These are phyloP conservation scores for Chalaropsis thielavioides DNA, from an alignment of 2,329 filamentous ascomycete species.

Conservation along the genomic window DNA sequence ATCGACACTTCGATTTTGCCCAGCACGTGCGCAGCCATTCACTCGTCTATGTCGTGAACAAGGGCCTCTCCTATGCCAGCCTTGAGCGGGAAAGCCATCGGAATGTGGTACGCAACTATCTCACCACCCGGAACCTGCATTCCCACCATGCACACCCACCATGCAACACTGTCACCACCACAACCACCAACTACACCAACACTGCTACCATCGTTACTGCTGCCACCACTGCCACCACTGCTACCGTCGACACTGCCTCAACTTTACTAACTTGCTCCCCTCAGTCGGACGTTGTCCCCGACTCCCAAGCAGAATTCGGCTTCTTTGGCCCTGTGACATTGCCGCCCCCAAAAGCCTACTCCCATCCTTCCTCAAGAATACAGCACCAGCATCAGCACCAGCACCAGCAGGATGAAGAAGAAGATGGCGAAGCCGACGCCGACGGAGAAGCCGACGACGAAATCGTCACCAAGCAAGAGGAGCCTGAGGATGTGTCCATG, in stretches of 20 bases:
- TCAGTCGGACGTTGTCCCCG: not conserved
- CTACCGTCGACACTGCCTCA: not conserved
- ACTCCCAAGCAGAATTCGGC: slow-evolving; percentile 24
- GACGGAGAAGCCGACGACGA: slow-evolving; percentile 17
- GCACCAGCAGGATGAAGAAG: slow-evolving; percentile 18
- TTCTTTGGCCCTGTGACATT: slow-evolving; percentile 38
- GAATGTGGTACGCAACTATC: slow-evolving; percentile 32
- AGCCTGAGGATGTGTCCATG: slow-evolving; percentile 15
- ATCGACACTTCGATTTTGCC: slow-evolving; percentile 49
- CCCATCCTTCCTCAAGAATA: slow-evolving; percentile 1
- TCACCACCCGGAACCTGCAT: not conserved
- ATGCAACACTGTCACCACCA: not conserved
- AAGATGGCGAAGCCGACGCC: slow-evolving; percentile 27
- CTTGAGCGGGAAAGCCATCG: slow-evolving; percentile 41
- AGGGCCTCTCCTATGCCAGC: slow-evolving; percentile 46
- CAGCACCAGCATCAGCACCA: not conserved
- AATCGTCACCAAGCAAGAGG: slow-evolving; percentile 16
- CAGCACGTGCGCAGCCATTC: slow-evolving; percentile 50
- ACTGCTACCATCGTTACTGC: not conserved
- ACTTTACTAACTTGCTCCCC: not conserved
- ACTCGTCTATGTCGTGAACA: slow-evolving; percentile 47
- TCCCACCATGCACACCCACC: not conserved
- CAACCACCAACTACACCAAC: not conserved
- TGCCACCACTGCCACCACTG: not conserved
- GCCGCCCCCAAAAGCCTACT: slow-evolving; percentile 4